Percentiles rank a stretch among this genome's conserved stretches.
Evolutionary conservation across 345 rosid species (phyloP).

Genomic region (Citrus cavaleriei): DNA sequence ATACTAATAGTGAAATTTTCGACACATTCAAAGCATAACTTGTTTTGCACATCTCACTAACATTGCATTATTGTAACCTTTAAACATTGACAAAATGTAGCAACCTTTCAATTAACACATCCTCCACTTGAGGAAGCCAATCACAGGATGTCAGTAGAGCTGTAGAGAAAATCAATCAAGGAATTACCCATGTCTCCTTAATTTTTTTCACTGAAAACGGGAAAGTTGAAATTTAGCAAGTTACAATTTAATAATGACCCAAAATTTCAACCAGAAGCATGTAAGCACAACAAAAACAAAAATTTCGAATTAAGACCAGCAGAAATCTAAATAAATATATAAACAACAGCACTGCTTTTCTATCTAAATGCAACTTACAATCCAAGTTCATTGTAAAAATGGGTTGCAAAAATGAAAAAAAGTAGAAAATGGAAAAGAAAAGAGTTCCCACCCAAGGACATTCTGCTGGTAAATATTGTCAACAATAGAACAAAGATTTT

Average conservation of each 20-base stretch:
- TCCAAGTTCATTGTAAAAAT: too few species aligned
- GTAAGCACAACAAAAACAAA: not conserved
- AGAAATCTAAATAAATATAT: too few species aligned
- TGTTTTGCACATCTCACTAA: slow-evolving; percentile 13
- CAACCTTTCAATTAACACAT: slow-evolving; percentile 53
- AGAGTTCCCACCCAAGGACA: too few species aligned
- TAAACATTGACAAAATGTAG: slow-evolving; percentile 50
- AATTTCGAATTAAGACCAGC: too few species aligned
- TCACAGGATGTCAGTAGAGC: not conserved
- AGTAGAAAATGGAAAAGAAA: too few species aligned
- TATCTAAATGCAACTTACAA: too few species aligned
- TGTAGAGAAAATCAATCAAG: not conserved
- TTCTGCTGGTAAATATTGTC: too few species aligned
- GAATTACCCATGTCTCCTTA: not conserved
- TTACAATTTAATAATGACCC: not conserved
- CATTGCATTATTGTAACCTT: not conserved
- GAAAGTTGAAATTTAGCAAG: not conserved
- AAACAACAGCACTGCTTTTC: too few species aligned
- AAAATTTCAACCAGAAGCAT: not conserved
- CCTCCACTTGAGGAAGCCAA: slow-evolving; percentile 44
- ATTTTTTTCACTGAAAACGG: not conserved
- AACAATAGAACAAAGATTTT: too few species aligned
- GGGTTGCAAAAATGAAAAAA: too few species aligned
- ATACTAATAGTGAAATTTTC: slow-evolving; percentile 20
- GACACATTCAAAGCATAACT: slow-evolving; percentile 80